Conservation (phyloP, 805 yeast genomes). For the Ogataea thermomethanolica region DNA sequence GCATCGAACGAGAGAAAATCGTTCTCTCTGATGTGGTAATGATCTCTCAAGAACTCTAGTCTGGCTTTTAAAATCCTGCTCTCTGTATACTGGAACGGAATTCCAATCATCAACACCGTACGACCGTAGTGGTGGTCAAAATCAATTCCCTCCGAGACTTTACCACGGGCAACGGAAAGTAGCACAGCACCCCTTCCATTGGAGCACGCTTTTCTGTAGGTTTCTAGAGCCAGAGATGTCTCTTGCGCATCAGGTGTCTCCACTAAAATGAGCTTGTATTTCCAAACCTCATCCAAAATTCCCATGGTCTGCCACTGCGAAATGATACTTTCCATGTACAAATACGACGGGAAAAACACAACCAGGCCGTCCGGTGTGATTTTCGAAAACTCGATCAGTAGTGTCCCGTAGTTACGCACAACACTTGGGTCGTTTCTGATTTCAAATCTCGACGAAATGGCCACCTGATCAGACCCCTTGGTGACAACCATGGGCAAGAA, state of each 20-base stretch:
- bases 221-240: conserved; percentile 91
- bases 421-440: conserved; percentile 97
- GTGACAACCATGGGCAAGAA: conserved; percentile 95
- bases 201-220: conserved; percentile 92
- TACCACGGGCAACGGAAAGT: conserved; percentile 97
- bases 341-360: conserved; percentile 93
- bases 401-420: conserved; percentile 92
- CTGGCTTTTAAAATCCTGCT: conserved; percentile 94
- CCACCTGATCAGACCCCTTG: conserved; percentile 97
- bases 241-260: conserved; percentile 99
- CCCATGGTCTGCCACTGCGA: conserved; percentile 99
- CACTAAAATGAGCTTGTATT: conserved; percentile 87
- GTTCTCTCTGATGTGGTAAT: conserved; percentile 87
- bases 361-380: conserved; percentile 98
- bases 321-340: conserved; percentile 96
- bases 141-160: conserved; percentile 98
- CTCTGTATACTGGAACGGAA: conserved; percentile 98
- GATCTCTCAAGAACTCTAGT: conserved; percentile 87
- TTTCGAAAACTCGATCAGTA: conserved; percentile 87
- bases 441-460: conserved; percentile 93
- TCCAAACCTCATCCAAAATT: conserved; percentile 97
- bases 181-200: conserved; percentile 97
- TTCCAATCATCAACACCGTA: conserved; percentile 97
- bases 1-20: conserved; percentile 97
- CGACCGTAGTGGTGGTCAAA: conserved; percentile 98